phyloP scores from a whole-genome alignment of 2,329 filamentous ascomycete species.

The Purpureocillium lavendulum region DNA sequence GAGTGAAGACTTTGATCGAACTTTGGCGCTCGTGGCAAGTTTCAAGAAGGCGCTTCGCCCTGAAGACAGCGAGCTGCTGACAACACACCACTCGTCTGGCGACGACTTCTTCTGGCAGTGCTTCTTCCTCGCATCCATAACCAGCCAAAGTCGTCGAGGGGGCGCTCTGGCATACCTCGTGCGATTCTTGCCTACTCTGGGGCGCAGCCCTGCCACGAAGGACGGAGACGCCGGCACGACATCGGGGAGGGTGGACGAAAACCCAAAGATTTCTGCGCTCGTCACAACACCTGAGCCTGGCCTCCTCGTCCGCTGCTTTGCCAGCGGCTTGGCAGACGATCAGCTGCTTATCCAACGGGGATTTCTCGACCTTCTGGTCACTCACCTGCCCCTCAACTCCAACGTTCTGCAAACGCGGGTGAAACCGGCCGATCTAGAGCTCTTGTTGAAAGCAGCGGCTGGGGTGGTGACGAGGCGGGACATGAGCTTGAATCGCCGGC shows the following conservation, averaged over 20 bases:
- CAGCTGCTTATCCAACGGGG: constrained; percentile 89
- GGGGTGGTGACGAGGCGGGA: constrained; percentile 83
- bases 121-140: constrained; percentile 88
- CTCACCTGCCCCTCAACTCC: constrained; percentile 79
- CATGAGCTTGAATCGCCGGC: constrained; percentile 88
- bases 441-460: constrained; percentile 74
- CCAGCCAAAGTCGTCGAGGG: constrained; percentile 73
- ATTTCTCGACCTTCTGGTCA: constrained; percentile 86
- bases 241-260: constrained; percentile 8
- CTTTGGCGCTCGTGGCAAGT: constrained; percentile 67
- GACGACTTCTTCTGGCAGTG: constrained; percentile 98
- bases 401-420: constrained; percentile 69
- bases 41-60: constrained; percentile 63
- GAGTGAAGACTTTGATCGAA: constrained; percentile 92
- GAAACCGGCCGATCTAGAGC: constrained; percentile 67
- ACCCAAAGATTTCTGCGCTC: constrained; percentile 48
- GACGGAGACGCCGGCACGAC: constrained; percentile 4
- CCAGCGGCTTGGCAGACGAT: constrained; percentile 77
- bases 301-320: constrained; percentile 82
- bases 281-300: constrained; percentile 86
- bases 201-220: constrained; percentile 5
- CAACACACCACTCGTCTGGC: constrained; percentile 46
- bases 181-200: constrained; percentile 57
- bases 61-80: constrained; percentile 39
- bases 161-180: constrained; percentile 83